Base-by-base conservation (phyloP, 2,329 filamentous ascomycete species). In the Trichoderma sp. region DNA sequence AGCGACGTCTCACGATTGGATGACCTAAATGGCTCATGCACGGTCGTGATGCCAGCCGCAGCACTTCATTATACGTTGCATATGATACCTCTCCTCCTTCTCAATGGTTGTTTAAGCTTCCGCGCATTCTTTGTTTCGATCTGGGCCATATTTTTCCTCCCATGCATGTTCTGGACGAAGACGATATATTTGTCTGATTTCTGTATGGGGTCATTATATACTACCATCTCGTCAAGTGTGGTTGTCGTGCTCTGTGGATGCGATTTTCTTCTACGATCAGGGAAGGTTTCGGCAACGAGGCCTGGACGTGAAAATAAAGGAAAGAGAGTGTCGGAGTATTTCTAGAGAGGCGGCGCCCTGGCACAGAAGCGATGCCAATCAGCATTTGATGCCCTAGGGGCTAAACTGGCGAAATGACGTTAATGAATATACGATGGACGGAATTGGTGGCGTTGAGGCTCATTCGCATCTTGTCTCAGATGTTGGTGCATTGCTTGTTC, bases 381-480 rank as follows among this genome's bases (percentile, higher is more conserved):
- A 56, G 41, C 47, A 26, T 48, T 39, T 39, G 30, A 60, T 54
- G 62, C 61, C 60, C 51, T 56, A 45, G 24, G 50, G 64, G 64
- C 52, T 44, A 44, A 39, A 28, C 58, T 50, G 64, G 54, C 15
- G 39, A 59, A 59, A 66, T 34, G 58, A 44, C 21, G 30, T 43
- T 66, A 66, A 66, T 66, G 64, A 66, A 61, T 54, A 10, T 66
- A 66, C 43, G 63, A 65, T 51, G 58, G 50, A 43, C 44, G 50
- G 59, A 43, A 21, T 17, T 44, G 63, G 63, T 34, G 63, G 55
- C 44, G 62, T 61, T 56, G 56, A 44, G 63, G 47, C 30, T n/a
- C 44, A 51, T 57, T 57, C 30, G n/a, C 56, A n/a, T 19, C 30
- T 50, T 51, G 50, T 50, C 41, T 50, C 44, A 30, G 7, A 14